Evolutionary conservation across 2,329 filamentous ascomycete species (phyloP).

Genomic region (Pochonia chlamydosporia): DNA sequence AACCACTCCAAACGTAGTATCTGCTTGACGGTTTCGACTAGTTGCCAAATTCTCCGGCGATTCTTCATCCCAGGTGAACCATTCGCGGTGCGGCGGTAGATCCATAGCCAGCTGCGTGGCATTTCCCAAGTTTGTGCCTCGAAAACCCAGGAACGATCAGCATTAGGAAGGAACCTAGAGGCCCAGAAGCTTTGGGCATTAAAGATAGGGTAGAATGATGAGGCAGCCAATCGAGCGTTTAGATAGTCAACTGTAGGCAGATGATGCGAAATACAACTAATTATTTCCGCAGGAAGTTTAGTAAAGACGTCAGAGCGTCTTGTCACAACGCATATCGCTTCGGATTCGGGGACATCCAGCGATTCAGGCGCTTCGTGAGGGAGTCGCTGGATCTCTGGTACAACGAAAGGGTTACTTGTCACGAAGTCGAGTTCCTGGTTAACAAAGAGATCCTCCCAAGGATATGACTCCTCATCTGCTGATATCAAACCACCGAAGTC

Average conservation of each 20-base stretch:
- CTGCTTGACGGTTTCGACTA: conserved; percentile 7
- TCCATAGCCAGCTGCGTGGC: conserved; percentile 7
- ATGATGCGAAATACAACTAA: conserved; percentile 3
- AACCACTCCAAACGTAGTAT: conserved; percentile 8
- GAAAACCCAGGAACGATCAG: conserved; percentile 11
- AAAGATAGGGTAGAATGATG: conserved; percentile 9
- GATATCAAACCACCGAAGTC: conserved; percentile 5
- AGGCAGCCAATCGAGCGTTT: conserved; percentile 8
- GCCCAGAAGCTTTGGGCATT: conserved; percentile 10
- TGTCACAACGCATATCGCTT: too few species aligned
- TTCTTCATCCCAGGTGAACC: conserved; percentile 8
- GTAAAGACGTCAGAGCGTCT: conserved; percentile 4
- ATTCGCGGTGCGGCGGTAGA: conserved; percentile 9
- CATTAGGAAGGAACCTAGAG: conserved; percentile 7
- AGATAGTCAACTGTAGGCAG: conserved; percentile 8
- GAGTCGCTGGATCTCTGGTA: conserved; percentile 9
- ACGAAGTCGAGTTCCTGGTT: conserved; percentile 1
- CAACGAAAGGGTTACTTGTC: conserved; percentile 2
- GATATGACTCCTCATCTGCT: conserved; percentile 7
- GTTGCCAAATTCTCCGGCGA: conserved; percentile 9
- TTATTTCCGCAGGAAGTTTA: conserved; percentile 7
- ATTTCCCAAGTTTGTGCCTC: conserved; percentile 9
- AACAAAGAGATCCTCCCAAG: conserved; percentile 9
- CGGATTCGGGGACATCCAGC: background rate
- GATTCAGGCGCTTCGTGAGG: conserved; percentile 4